Evolutionary conservation across 176 grass and related monocot genomes (phyloP), one percentile per base, ranked within the genome.

Genomic region (Avena sativa): DNA sequence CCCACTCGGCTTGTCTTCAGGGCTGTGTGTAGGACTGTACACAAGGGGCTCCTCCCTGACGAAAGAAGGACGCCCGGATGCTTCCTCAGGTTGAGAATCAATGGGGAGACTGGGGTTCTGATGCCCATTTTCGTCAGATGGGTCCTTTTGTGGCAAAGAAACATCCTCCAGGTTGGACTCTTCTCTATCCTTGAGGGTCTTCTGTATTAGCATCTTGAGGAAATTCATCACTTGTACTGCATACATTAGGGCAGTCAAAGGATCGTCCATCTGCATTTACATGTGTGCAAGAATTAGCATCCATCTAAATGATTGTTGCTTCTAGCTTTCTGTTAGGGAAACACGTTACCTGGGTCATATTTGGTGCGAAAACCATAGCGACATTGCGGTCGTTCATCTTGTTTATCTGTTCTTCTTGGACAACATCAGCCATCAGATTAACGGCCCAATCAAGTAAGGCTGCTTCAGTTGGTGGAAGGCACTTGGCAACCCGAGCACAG

Each of bases 211-310:
- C 88, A 95, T 91, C 84, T 86, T 92, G 48, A 95, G 88, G 86
- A 95, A 91, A 75, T 95, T 95, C 93, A 95, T 95, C 76, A 95
- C 93, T 92, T 95, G 93, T 6, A 95, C 93, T 0, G 86, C 93
- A 71, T 95, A 91, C 93, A 91, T 95, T 44, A 95, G 65, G 71
- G 93, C 93, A 79, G 93, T 95, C 81, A 92, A 89, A 82, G 90
- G 90, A 89, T 95, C 93, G 57, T 71, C 86, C 90, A 92, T 92
- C 93, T 93, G 79, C 43, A 81, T 65, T 58, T 63, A 19, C 69
- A 79, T 17, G 17, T 73, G 23, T 6, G 10, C 9, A 9, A 62
- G 21, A 79, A 44, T 89, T 56, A 85, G 81, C 48, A 85, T 80
- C 72, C 4, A 43, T 9, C 9, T 3, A 62, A 68, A 8, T 34